Percentiles rank a stretch among this genome's conserved stretches.
Conservation (phyloP, 176 grass and related monocot species). For the Canna indica region DNA sequence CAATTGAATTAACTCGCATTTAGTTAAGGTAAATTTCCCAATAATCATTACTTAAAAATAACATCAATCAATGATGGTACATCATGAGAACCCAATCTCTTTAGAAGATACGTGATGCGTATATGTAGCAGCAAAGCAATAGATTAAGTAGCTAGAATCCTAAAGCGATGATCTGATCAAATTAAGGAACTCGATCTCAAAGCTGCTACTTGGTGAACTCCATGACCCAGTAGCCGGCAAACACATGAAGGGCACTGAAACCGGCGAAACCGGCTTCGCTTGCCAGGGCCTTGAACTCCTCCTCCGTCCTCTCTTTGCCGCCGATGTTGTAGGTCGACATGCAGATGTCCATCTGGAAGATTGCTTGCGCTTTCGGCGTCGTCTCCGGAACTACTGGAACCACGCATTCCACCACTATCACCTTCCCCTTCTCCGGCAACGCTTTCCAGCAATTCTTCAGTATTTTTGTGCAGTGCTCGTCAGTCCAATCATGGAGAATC, state of each 20-base stretch:
- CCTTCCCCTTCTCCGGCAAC: conserved; percentile 63
- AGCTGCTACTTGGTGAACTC: neutral
- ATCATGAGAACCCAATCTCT: too few relatives aligned
- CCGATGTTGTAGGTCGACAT: conserved; percentile 67
- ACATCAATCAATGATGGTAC: too few relatives aligned
- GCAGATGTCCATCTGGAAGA: conserved; percentile 70
- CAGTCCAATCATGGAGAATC: conserved; percentile 89
- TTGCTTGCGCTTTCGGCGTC: conserved; percentile 35
- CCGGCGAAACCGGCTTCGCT: neutral
- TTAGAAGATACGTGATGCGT: too few relatives aligned
- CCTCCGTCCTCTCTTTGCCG: conserved; percentile 22
- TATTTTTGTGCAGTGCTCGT: conserved; percentile 42
- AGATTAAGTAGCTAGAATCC: too few relatives aligned
- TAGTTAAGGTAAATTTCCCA: too few relatives aligned
- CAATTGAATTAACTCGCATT: too few relatives aligned
- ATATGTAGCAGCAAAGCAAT: too few relatives aligned
- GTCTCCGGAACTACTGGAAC: conserved; percentile 50
- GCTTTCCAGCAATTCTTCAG: conserved; percentile 86
- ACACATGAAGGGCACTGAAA: neutral
- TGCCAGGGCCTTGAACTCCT: conserved; percentile 12
- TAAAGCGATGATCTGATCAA: too few relatives aligned
- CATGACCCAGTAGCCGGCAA: neutral
- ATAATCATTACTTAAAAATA: too few relatives aligned
- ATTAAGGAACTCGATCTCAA: too few relatives aligned
- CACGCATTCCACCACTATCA: conserved; percentile 57